Evolutionary conservation across 2,329 filamentous ascomycete species (phyloP).

Genomic region (Sordariomycetes sp.): DNA sequence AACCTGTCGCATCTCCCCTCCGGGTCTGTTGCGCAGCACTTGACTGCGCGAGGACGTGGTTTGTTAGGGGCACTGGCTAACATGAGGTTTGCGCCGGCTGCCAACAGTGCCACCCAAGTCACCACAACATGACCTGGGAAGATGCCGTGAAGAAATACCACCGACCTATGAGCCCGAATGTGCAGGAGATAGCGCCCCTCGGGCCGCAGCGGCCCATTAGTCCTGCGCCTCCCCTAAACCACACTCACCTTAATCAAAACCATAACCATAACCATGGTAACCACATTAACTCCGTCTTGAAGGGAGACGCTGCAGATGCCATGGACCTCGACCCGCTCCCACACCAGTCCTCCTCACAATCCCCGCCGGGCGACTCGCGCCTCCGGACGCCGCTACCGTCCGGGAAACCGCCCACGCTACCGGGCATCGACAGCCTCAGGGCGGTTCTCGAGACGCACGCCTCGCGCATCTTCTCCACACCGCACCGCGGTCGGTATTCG

Average conservation of each 20-base stretch:
- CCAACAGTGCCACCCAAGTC: slow-evolving; percentile 40
- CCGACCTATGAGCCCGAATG: slow-evolving; percentile 34
- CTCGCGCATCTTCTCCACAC: slow-evolving; percentile 33
- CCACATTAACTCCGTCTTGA: slow-evolving; percentile 22
- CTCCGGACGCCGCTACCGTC: slow-evolving; percentile 43
- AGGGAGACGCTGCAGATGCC: slow-evolving; percentile 30
- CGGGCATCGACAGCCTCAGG: slow-evolving; percentile 35
- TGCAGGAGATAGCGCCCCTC: slow-evolving; percentile 32
- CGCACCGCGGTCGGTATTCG: slow-evolving; percentile 37
- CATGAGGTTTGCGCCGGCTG: background rate
- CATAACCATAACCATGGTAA: background rate
- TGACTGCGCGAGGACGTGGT: background rate
- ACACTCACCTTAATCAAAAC: background rate
- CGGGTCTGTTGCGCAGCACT: background rate
- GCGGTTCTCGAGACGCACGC: slow-evolving; percentile 32
- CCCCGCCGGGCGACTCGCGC: slow-evolving; percentile 30
- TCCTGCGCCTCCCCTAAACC: slow-evolving; percentile 22
- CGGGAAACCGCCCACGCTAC: slow-evolving; percentile 33
- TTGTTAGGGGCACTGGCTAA: background rate
- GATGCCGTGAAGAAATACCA: slow-evolving; percentile 40
- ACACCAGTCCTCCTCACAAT: slow-evolving; percentile 21
- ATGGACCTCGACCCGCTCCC: slow-evolving; percentile 40
- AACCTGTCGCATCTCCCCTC: background rate
- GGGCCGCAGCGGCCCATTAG: slow-evolving; percentile 30
- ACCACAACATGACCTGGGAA: slow-evolving; percentile 49